These are phyloP conservation scores for Leccinum subgranulosum DNA, from an alignment of 768 basidiomycete genomes.

Conservation along the genomic window DNA sequence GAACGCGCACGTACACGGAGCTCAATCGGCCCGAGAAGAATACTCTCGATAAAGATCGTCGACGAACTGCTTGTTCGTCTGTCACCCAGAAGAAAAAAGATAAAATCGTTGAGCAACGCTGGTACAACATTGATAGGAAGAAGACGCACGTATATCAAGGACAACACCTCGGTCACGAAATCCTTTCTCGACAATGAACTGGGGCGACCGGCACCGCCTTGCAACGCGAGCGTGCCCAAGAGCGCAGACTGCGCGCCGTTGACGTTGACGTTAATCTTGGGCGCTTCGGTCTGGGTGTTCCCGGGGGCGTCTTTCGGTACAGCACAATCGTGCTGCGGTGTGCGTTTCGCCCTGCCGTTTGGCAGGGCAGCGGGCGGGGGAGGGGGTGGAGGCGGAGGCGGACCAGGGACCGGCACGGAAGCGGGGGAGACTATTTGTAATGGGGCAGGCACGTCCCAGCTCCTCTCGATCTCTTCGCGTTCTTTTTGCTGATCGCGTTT, in stretches of 20 bases:
- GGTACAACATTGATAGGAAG: not conserved
- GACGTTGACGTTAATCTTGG: constrained; percentile 22
- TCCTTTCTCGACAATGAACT: constrained; percentile 45
- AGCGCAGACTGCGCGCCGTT: constrained; percentile 22
- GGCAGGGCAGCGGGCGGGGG: constrained; percentile 7
- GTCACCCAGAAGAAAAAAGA: not conserved
- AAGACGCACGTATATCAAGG: constrained; percentile 55
- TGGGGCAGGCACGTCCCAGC: constrained; percentile 54
- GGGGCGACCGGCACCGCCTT: constrained; percentile 17
- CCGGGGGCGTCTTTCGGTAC: constrained; percentile 2
- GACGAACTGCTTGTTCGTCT: constrained; percentile 68
- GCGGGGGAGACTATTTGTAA: constrained; percentile 17
- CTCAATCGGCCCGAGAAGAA: constrained; percentile 19
- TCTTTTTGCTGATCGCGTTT: constrained; percentile 38
- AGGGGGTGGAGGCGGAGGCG: not conserved
- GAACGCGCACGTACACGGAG: not conserved
- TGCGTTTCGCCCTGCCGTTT: constrained; percentile 26
- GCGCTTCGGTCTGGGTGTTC: not conserved
- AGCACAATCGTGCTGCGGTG: constrained; percentile 4
- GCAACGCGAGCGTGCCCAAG: constrained; percentile 21
- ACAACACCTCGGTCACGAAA: constrained; percentile 58
- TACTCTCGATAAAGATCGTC: constrained; percentile 60
- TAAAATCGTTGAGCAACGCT: not conserved
- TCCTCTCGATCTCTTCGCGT: constrained; percentile 52
- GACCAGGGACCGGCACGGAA: not conserved